Conservation (phyloP, 192 early-diverging fungal genomes). For the Podila verticillata region DNA sequence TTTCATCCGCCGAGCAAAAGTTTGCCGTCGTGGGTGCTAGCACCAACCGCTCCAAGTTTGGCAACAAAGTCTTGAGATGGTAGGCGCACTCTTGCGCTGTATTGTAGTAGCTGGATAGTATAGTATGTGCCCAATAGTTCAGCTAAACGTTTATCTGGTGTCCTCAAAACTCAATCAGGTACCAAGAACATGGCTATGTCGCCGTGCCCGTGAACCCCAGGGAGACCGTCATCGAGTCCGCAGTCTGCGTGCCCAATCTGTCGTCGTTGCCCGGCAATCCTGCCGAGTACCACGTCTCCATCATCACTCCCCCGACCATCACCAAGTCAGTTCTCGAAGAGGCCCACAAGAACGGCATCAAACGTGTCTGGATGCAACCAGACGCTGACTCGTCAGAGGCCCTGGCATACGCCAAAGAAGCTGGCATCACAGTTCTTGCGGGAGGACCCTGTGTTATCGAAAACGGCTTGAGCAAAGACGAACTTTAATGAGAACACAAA, state of each 20-base stretch:
- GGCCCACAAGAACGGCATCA: constrained; percentile 68
- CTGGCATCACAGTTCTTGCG: constrained; percentile 61
- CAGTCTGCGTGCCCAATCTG: constrained; percentile 41
- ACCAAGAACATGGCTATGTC: constrained; percentile 35
- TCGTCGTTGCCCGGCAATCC: constrained; percentile 55
- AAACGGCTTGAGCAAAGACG: constrained; percentile 39
- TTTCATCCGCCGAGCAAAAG: constrained; percentile 57
- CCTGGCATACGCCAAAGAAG: constrained; percentile 50
- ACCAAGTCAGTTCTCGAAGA: constrained; percentile 66
- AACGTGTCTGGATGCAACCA: constrained; percentile 78
- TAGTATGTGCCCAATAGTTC: no score
- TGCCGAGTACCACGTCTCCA: constrained; percentile 62
- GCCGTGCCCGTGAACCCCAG: constrained; percentile 41
- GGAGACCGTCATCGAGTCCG: constrained; percentile 50
- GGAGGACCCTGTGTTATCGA: constrained; percentile 78
- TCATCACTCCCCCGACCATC: constrained; percentile 77
- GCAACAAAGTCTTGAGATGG: constrained; percentile 87
- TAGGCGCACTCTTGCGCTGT: constrained; percentile 34
- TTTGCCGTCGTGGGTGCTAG: constrained; percentile 86
- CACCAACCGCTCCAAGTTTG: constrained; percentile 77
- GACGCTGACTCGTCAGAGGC: constrained; percentile 68
- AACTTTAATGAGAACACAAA: not conserved
- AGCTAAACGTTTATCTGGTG: not conserved
- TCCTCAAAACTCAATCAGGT: constrained; percentile 7
- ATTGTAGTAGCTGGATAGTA: not conserved